Evolutionary conservation across 2,329 filamentous ascomycete species (phyloP).

Genomic region (Fusarium sp.): DNA sequence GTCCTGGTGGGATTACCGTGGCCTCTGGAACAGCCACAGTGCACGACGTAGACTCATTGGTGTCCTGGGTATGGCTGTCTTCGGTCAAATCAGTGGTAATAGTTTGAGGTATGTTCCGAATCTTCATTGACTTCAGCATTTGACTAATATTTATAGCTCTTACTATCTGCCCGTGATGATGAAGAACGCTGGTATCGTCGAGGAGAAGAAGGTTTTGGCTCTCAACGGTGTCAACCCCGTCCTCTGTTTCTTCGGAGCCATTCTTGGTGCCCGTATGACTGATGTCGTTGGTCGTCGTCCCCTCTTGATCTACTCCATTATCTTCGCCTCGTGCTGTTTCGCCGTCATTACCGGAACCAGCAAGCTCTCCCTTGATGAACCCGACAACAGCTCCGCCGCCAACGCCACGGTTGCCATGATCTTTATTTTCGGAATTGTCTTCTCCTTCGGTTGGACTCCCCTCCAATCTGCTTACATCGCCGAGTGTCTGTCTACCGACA

Average conservation of each 20-base stretch:
- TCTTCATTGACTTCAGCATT: accelerated
- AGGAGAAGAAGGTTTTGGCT: conserved; percentile 60
- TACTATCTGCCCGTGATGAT: conserved; percentile 69
- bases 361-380: conserved; percentile 56
- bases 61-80: conserved; percentile 63
- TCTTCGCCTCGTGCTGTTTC: conserved; percentile 61
- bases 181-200: conserved; percentile 63
- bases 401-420: conserved; percentile 62
- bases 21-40: conserved; percentile 62
- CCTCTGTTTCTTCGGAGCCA: conserved; percentile 62
- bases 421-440: conserved; percentile 64
- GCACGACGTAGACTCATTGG: conserved; percentile 63
- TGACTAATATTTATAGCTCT: conserved; percentile 43
- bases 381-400: conserved; percentile 53
- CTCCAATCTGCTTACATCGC: conserved; percentile 63
- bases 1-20: conserved; percentile 67
- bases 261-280: conserved; percentile 67
- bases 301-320: conserved; percentile 61
- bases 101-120: conserved; percentile 49
- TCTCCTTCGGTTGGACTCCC: conserved; percentile 63
- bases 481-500: conserved; percentile 59
- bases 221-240: conserved; percentile 67
- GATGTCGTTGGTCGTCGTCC: conserved; percentile 70
- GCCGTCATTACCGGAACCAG: conserved; percentile 62
- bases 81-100: conserved; percentile 66